Conservation (phyloP, 2,329 filamentous ascomycete genomes). For the Neophaeococcomyces aloes region DNA sequence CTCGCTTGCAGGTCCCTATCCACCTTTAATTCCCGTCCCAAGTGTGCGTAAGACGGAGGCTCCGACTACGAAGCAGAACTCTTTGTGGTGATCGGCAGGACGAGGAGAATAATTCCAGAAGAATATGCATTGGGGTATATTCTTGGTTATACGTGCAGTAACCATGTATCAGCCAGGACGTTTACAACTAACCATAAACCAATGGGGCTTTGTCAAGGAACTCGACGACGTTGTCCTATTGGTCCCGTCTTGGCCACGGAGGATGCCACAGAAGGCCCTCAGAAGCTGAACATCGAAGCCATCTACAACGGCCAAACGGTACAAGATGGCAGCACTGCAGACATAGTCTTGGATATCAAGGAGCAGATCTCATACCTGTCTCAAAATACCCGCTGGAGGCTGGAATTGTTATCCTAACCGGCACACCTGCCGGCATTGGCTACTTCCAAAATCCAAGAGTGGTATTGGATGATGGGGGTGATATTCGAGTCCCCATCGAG, state of each 20-base stretch:
- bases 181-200: slow-evolving; percentile 31
- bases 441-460: slow-evolving; percentile 32
- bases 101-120: slow-evolving; percentile 29
- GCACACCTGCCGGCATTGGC: slow-evolving; percentile 36
- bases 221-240: slow-evolving; percentile 36
- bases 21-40: slow-evolving; percentile 25
- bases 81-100: slow-evolving; percentile 29
- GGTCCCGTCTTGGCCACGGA: slow-evolving; percentile 23
- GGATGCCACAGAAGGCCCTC: slow-evolving; percentile 30
- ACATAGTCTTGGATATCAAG: slow-evolving; percentile 32
- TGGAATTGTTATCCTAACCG: slow-evolving; percentile 33
- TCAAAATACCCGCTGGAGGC: slow-evolving; percentile 29
- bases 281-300: slow-evolving; percentile 29
- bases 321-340: slow-evolving; percentile 20
- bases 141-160: slow-evolving; percentile 31
- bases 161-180: slow-evolving; percentile 32
- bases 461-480: slow-evolving; percentile 29
- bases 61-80: slow-evolving; percentile 35
- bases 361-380: slow-evolving; percentile 30
- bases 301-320: slow-evolving; percentile 19
- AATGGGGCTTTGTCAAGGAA: slow-evolving; percentile 32
- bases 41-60: slow-evolving; percentile 29
- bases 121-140: slow-evolving; percentile 31
- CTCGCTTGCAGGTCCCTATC: slow-evolving; percentile 26
- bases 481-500: slow-evolving; percentile 39